Evolutionary conservation across 2,329 filamentous ascomycete genomes (phyloP), one percentile per base, ranked within the genome.

Genomic region (Aureobasidium sp.): DNA sequence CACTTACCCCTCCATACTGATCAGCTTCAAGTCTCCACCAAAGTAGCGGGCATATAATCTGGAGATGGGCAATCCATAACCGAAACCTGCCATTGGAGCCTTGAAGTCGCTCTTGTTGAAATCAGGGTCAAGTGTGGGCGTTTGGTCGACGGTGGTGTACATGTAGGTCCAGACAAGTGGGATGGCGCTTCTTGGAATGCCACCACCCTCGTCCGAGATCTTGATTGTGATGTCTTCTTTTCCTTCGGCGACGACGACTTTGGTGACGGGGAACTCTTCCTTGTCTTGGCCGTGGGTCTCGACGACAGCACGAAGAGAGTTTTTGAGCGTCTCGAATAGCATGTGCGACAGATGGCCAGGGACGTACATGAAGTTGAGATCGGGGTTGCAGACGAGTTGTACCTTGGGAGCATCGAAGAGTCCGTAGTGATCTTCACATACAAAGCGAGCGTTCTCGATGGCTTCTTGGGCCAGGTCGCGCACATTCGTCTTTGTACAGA

Each of bases 141-240:
- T 97, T 68, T 92, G 86, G 74, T 97, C 94, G 66, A 99, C 94
- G 2, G 94, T 99, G 39, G 94, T 99, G 75, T 99, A 99, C 94
- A 97, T 99, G 75, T 99, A 99, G 14, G 94, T 99, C 94, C 94
- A 99, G n/a, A 97, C 94, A 15, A 99, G 82, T 5, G 94, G 94
- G 66, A 99, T 97, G 58, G 91, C 85, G 69, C 89, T 95, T 70
- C 94, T 82, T 0, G 94, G 91, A 59, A 99, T 97, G 65, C 94
- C 94, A 66, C 94, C 94, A 63, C 94, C 94, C 77, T 99, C 94
- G 73, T 99, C 94, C 5, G 89, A 90, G 69, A 99, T 89, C 78
- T 99, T 99, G 79, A 99, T 97, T 5, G 94, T 99, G 70, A 99
- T 99, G 71, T 99, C 94, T 76, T 99, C 94, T 73, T 94, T 93